Evolutionary conservation across 78 protist species (phyloP), one percentile per base, ranked within the genome.

Genomic region (Dictyostelium brefeldianum): DNA sequence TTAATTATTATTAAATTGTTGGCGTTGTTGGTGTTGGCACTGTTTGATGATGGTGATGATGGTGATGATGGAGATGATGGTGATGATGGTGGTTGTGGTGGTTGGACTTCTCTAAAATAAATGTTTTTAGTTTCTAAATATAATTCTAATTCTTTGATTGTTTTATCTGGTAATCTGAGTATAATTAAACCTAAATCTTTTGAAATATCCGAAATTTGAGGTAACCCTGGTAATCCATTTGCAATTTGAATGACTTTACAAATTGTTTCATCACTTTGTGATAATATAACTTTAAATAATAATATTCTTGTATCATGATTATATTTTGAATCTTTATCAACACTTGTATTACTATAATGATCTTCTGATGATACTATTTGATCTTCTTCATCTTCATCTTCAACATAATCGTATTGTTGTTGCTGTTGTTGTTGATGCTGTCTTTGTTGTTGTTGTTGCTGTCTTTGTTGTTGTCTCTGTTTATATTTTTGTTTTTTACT

Each of bases 231-330:
- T 62, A 62, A 62, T 62, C 70, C 70, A 62, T 62, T 25, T 4
- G 70, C 70, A 62, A 62, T 62, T 62, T 62, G 70, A n/a, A 62
- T 62, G 22, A 62, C 36, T 36, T 25, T 62, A 62, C 70, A 62
- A 25, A 62, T 62, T 25, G 27, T 62, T 36, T 62, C 70, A 25
- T 62, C 70, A 62, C 27, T 62, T 62, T 62, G 70, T 11, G 70
- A 12, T 5, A 62, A 62, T 62, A 62, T 62, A 29, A 62, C 70
- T 25, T 62, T 62, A 62, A 62, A 62, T 25, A 62, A 62, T 62
- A 62, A 62, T 62, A 62, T 62, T 25, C 70, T 62, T 62, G 70
- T 62, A 25, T 62, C 70, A 25, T 62, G 70, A 25, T 36, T 62
- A 25, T 62, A 62, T n/a, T 3, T 25, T 11, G n/a, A 25, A n/a